A percentile compares a stretch with the other conserved stretches of the same genome.
These are phyloP conservation scores for Tilletia horrida DNA, from an alignment of 1,284 basidiomycete genomes.

Conservation along the genomic window DNA sequence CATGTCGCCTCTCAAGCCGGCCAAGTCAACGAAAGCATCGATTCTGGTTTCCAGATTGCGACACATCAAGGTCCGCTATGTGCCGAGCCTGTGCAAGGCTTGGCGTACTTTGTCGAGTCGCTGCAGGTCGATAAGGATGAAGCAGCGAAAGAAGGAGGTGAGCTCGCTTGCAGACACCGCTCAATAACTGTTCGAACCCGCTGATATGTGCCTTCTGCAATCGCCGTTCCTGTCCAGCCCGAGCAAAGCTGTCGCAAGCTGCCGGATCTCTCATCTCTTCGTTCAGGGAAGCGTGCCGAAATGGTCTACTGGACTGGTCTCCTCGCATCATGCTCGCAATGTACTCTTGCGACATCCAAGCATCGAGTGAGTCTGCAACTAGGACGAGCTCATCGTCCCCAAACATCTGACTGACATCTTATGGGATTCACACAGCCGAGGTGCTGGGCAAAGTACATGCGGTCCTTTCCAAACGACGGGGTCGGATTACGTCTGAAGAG, in stretches of 20 bases:
- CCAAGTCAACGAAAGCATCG: constrained; percentile 61
- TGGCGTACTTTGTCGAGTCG: constrained; percentile 84
- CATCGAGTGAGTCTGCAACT: constrained; percentile 75
- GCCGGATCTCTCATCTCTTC: constrained; percentile 84
- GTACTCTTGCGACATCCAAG: constrained; percentile 98
- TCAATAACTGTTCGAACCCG: no score
- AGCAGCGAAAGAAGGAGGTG: constrained; percentile 60
- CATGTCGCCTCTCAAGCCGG: not conserved
- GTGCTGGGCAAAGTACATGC: constrained; percentile 97
- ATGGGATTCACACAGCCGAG: constrained; percentile 81
- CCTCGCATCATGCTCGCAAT: constrained; percentile 94
- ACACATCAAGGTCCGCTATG: constrained; percentile 91
- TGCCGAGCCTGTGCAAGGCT: constrained; percentile 87
- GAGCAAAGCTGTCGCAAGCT: constrained; percentile 68
- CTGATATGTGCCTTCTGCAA: constrained; percentile 26
- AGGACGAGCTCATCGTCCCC: no score
- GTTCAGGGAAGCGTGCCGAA: constrained; percentile 81
- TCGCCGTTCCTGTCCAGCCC: constrained; percentile 60
- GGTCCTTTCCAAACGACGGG: constrained; percentile 83
- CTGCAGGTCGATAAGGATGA: constrained; percentile 64
- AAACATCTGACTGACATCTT: no score
- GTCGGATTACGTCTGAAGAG: constrained; percentile 89
- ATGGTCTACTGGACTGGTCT: constrained; percentile 91
- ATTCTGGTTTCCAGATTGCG: constrained; percentile 92
- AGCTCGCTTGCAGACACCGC: constrained; percentile 54